Evolutionary conservation across 495 filamentous ascomycete genomes (phyloP), one percentile per base, ranked within the genome.

Genomic region (Neurospora sp.): DNA sequence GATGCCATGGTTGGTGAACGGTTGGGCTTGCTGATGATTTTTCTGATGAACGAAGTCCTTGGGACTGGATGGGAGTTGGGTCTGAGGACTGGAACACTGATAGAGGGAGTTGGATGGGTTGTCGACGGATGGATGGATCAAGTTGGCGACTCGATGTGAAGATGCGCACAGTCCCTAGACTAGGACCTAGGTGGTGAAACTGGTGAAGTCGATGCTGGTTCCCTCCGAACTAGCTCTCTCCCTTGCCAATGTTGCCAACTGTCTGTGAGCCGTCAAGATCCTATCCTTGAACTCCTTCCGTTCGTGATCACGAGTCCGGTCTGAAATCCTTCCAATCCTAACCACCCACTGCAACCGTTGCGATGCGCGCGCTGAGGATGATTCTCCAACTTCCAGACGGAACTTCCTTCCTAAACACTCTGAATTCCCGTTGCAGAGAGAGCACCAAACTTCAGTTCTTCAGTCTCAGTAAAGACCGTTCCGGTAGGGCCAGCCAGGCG

Each of bases 1-100:
- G 84, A 85, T 27, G 81, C 82, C 73, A 83, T 84, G 77, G 82
- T 82, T 71, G 69, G 71, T 69, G 73, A 27, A 46, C 1, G 10
- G 46, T 22, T 20, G 42, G 42, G 18, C 18, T 22, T 22, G 10
- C 20, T 53, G 20, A 12, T 48, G 41, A 9, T 11, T 53, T 53
- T 61, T 27, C 38, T 38, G 7, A 9, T 27, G 10, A 27, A 61
- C 5, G 12, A 61, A 16, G 53, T 14, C 53, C 53, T 16, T 22
- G 20, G 10, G 10, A 11, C 11, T 20, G n/a, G 9, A 48, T 48
- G 44, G 1, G 44, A 44, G 16, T 4, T 44, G 16, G 41, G 41
- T n/a, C 6, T 44, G 16, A 44, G 2, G 41, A 44, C 3, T n/a
- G 41, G 16, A 44, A 9, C 16, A 44, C 3, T n/a, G 41, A 44